Base-by-base conservation (phyloP, 2,329 filamentous ascomycete genomes). In the Fusarium metavorans region DNA sequence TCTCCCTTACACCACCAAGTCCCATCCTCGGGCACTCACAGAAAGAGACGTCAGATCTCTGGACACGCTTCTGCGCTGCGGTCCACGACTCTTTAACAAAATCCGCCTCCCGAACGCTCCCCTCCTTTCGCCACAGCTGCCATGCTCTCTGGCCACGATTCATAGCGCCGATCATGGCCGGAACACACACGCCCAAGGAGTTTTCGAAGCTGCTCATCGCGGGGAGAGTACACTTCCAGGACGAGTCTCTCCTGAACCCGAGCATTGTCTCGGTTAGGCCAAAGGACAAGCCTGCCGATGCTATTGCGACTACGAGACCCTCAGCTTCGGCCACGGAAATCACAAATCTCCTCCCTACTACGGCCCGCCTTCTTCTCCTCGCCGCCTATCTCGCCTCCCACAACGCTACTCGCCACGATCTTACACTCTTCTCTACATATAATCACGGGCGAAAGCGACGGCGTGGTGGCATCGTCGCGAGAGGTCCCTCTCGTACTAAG, bases 41-140 rank as follows among this genome's bases (percentile, higher is more conserved):
- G 57, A 83, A 85, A 57, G 89, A 91, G 69, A 92, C 92, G 11
- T 81, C 84, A 27, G 93, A 93, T 83, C 89, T 96, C 18, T 97
- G 94, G 93, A 86, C 90, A 16, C 92, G 95, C 52, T 98, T 97
- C 85, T 91, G 92, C 71, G 91, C 91, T 58, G 94, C 94, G 6
- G 91, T 98, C 16, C 97, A 97, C 87, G 97, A 99, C 80, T 92
- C 95, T 1, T 87, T 98, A 14, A 91, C 93, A 58, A 94, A 93
- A 73, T 91, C 94, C 56, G 95, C 95, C 4, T 93, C 93, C 1
- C 91, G 95, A 59, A 95, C 96, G 41, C 87, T 98, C 16, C 88
- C 93, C 1, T 89, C 90, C 13, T 95, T 98, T 76, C 88, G 87
- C 5, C 88, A 90, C 39, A 90, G 93, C 59, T 95, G 93, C 79